Base-by-base conservation (phyloP, 2,329 filamentous ascomycete species). In the Didymella sp. region DNA sequence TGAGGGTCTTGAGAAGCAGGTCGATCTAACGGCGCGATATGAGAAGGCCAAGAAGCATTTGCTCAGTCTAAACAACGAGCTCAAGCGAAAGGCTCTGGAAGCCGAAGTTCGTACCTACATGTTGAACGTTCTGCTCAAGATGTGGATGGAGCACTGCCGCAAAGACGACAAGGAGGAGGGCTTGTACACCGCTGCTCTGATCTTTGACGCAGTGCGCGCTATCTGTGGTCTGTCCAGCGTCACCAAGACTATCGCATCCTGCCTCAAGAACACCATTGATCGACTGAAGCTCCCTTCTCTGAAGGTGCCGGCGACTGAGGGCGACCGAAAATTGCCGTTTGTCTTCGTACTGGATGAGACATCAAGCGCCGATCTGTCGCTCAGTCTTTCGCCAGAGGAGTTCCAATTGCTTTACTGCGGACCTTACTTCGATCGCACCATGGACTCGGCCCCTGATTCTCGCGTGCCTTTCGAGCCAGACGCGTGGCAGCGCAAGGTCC, bases 401-500 rank as follows among this genome's bases (percentile, higher is more conserved):
- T 90, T 92, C 58, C 89, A 92, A 67, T 77, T 92, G 11, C 74
- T 84, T 8, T 79, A 89, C 68, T 89, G 85, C 45, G 89, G 89
- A 0, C 89, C 89, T 0, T 92, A 89, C 67, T 82, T 93, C 73
- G 89, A 92, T 65, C 81, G 89, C n/a, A 87, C 83, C 62, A 89
- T 92, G 66, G 87, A 90, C 66, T 87, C 89, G 0, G 79, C 79
- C 12, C 82, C 85, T 0, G 90, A 93, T 70, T 60, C 79, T n/a
- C 84, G 90, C 57, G 89, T 91, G 0, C 81, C 82, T 1, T 94
- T 94, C 69, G 77, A 87, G 4, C 90, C 90, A 1, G 90, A 94
- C 77, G 84, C 83, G 3, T 94, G 90, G 90, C 90, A 94, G 74
- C 79, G 88, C 52, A 80, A 85, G 33, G 89, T 93, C 0, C 80